Evolutionary conservation across 768 basidiomycete species (phyloP).

Genomic region (Galerina sulciceps): DNA sequence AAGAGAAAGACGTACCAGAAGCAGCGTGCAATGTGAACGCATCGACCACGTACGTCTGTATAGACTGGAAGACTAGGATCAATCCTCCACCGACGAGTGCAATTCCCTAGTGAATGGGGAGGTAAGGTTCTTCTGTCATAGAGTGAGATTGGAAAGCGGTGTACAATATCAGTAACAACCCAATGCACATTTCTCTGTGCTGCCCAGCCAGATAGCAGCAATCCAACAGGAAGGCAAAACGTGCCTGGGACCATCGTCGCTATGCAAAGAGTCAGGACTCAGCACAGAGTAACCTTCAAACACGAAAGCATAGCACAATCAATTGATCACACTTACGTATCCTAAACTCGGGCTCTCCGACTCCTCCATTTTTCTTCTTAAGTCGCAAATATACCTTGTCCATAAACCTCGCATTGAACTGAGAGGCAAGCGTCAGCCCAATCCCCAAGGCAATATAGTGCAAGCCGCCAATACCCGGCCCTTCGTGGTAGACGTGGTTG

Average conservation of each 20-base stretch:
- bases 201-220: slow-evolving; percentile 75
- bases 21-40: slow-evolving; percentile 69
- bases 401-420: slow-evolving; percentile 57
- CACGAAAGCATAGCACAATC: not conserved
- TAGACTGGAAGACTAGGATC: slow-evolving; percentile 64
- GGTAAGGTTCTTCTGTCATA: not conserved
- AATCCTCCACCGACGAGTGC: slow-evolving; percentile 57
- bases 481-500: slow-evolving; percentile 53
- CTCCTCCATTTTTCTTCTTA: slow-evolving; percentile 49
- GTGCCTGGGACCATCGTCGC: slow-evolving; percentile 65
- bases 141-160: slow-evolving; percentile 15
- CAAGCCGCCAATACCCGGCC: slow-evolving; percentile 62
- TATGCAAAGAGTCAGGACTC: slow-evolving; percentile 24
- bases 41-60: slow-evolving; percentile 73
- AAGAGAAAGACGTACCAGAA: slow-evolving; percentile 47
- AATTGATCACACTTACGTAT: slow-evolving; percentile 39
- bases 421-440: slow-evolving; percentile 57
- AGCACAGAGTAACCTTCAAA: not conserved
- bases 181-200: slow-evolving; percentile 62
- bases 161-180: slow-evolving; percentile 72
- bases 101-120: slow-evolving; percentile 48
- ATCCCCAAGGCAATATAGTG: slow-evolving; percentile 76
- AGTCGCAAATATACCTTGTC: slow-evolving; percentile 58
- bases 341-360: slow-evolving; percentile 54
- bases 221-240: slow-evolving; percentile 63